Conservation (phyloP, 2,329 filamentous ascomycete genomes). For the Fusarium continuum region DNA sequence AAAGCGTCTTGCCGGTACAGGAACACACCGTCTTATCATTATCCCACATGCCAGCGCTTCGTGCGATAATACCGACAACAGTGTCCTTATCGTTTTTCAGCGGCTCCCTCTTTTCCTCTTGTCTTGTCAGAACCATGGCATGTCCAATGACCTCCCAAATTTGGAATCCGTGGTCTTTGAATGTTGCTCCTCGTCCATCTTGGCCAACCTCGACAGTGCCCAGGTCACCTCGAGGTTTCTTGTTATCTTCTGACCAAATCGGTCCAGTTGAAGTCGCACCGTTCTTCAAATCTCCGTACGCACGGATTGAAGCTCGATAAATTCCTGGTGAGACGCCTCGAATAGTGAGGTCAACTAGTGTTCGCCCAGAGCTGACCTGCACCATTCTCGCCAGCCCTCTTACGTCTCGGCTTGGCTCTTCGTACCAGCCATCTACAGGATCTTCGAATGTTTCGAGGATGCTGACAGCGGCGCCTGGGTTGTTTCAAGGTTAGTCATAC, state of each 20-base stretch:
- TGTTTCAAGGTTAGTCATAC: conserved; percentile 14
- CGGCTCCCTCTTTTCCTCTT: conserved; percentile 62
- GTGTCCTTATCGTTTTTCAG: conserved; percentile 83
- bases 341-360: conserved; percentile 87
- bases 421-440: conserved; percentile 55
- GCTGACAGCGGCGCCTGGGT: conserved; percentile 82
- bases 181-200: conserved; percentile 79
- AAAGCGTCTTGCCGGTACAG: conserved; percentile 96
- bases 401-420: conserved; percentile 65
- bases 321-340: conserved; percentile 81
- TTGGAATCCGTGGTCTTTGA: conserved; percentile 82
- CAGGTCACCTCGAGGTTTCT: conserved; percentile 64
- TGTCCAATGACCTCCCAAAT: conserved; percentile 97
- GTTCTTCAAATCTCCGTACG: conserved; percentile 85
- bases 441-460: conserved; percentile 89
- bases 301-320: conserved; percentile 85
- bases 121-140: conserved; percentile 83
- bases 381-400: conserved; percentile 93
- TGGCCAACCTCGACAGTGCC: conserved; percentile 79
- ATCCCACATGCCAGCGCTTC: conserved; percentile 98
- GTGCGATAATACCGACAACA: conserved; percentile 89
- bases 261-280: conserved; percentile 85
- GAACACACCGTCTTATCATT: conserved; percentile 99
- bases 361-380: conserved; percentile 80
- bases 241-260: conserved; percentile 73